phyloP scores from a whole-genome alignment of 352 stramenopile genomes.

The Phytophthora syringae region DNA sequence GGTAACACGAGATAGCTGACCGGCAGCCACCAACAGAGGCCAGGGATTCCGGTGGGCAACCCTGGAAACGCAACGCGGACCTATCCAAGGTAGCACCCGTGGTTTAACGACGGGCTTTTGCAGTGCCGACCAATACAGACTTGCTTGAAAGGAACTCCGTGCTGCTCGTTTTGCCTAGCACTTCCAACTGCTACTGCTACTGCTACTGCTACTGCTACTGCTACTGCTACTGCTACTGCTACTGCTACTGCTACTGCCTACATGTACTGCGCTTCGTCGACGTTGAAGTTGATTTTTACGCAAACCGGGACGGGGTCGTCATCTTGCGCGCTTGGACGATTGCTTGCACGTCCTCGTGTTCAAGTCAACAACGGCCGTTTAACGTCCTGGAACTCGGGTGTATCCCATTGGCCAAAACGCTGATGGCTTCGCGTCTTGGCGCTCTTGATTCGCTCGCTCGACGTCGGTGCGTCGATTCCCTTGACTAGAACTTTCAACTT shows the following conservation, averaged over 20 bases:
- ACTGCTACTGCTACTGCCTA: too few relatives aligned
- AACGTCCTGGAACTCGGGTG: constrained; percentile 13
- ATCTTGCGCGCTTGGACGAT: constrained; percentile 28
- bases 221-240: too few relatives aligned
- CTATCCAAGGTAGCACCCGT: background rate
- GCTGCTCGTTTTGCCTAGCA: background rate
- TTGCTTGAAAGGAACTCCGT: background rate
- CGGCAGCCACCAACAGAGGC: background rate
- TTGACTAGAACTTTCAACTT: constrained; percentile 24
- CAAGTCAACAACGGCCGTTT: constrained; percentile 15
- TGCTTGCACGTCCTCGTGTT: constrained; percentile 8
- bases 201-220: too few relatives aligned
- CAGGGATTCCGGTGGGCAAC: constrained; percentile 17
- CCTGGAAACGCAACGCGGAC: constrained; percentile 23
- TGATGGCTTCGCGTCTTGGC: constrained; percentile 2
- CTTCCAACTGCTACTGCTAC: too few relatives aligned
- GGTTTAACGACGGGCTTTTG: constrained; percentile 26
- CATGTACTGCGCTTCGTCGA: constrained; percentile 7
- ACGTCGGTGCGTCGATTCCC: constrained; percentile 13
- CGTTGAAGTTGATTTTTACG: constrained; percentile 4
- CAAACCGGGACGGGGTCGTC: constrained; percentile 37
- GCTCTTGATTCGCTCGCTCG: constrained; percentile 14
- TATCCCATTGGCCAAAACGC: constrained; percentile 6
- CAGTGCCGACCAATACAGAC: constrained; percentile 8
- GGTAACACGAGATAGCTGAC: background rate